Evolutionary conservation across 1,139 yeast species (phyloP).

Genomic region (Hemisphaericaspora xylofermentans): DNA sequence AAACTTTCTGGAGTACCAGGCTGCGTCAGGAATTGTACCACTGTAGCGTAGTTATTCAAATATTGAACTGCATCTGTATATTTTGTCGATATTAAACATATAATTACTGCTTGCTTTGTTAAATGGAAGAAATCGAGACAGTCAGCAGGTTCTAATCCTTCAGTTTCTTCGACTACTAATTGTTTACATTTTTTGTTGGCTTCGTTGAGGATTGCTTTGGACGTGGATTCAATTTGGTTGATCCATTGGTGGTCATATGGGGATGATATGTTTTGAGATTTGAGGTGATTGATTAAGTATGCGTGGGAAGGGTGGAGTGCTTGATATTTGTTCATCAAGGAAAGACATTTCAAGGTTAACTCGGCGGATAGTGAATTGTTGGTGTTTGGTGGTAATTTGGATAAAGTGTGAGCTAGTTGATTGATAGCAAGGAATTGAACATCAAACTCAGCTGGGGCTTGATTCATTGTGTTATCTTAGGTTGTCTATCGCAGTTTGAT

Average conservation of each 20-base stretch:
- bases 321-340: conserved; percentile 22
- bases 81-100: conserved; percentile 19
- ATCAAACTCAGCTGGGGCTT: conserved; percentile 8
- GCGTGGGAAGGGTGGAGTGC: conserved; percentile 19
- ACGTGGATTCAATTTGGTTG: conserved; percentile 3
- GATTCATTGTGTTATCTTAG: conserved; percentile 1
- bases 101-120: conserved; percentile 11
- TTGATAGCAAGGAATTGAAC: conserved; percentile 12
- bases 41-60: conserved; percentile 19
- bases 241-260: conserved; percentile 2
- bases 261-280: background rate
- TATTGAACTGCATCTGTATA: conserved; percentile 21
- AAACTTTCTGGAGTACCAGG: conserved; percentile 22
- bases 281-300: conserved; percentile 12
- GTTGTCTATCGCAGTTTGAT: background rate
- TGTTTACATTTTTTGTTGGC: background rate
- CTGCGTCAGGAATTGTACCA: conserved; percentile 26
- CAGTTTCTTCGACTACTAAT: conserved; percentile 2
- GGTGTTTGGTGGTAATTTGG: conserved; percentile 11
- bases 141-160: conserved; percentile 6
- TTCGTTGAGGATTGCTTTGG: background rate
- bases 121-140: conserved; percentile 10
- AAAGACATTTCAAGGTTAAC: conserved; percentile 11
- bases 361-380: conserved; percentile 1
- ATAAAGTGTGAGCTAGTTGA: conserved; percentile 14